Evolutionary conservation across 257 asterid genomes (phyloP).

Genomic region (Solanum chilense): DNA sequence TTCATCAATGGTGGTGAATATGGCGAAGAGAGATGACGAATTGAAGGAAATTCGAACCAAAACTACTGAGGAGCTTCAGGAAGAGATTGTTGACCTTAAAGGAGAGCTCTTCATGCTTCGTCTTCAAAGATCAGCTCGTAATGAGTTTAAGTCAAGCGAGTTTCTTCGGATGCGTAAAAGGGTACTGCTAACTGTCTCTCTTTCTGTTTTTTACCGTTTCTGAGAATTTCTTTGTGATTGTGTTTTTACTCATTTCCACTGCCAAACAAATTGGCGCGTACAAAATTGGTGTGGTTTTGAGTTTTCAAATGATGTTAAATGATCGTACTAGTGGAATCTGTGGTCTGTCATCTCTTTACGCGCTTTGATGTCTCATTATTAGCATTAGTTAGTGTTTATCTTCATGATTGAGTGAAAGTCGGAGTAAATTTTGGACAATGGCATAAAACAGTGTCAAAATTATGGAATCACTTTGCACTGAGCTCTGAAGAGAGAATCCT

Average conservation of each 20-base stretch:
- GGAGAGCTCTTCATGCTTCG: slow-evolving; percentile 99
- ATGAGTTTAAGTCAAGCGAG: slow-evolving; percentile 88
- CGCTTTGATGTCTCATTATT: background rate
- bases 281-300: background rate
- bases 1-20: slow-evolving; percentile 46
- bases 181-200: slow-evolving; percentile 21
- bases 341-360: background rate
- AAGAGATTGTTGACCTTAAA: slow-evolving; percentile 58
- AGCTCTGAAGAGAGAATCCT: background rate
- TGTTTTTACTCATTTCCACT: background rate
- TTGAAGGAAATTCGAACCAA: slow-evolving; percentile 69
- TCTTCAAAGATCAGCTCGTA: slow-evolving; percentile 84
- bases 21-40: slow-evolving; percentile 76
- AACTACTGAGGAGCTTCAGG: slow-evolving; percentile 68
- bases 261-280: too few species aligned
- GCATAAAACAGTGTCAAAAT: background rate
- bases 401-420: background rate
- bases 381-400: background rate
- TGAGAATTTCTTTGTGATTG: background rate
- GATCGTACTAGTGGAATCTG: background rate
- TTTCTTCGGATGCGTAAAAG: slow-evolving; percentile 79
- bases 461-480: background rate
- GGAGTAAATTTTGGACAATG: background rate
- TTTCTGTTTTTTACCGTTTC: background rate
- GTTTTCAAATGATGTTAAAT: background rate